Base-by-base conservation (phyloP, 176 grass and related monocot species). In the Oryza glaberrima region DNA sequence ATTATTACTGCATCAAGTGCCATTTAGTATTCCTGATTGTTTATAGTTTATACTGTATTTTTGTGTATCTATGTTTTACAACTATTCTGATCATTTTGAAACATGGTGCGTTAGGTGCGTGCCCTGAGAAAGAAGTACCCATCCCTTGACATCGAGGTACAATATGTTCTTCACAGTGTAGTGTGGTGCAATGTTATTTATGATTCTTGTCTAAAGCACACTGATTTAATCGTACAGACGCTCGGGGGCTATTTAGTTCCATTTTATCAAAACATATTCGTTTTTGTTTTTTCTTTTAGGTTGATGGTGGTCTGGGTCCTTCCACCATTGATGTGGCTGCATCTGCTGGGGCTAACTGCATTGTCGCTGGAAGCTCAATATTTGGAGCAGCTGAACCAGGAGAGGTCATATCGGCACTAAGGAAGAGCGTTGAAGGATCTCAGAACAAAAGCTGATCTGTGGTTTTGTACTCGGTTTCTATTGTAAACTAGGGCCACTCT, bases 341-440 rank as follows among this genome's bases (percentile, higher is more conserved):
- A 70, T 87, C 88, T 0, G 93, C 96, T 7, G 96, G 96, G 12
- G 96, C 96, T 76, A 99, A 99, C 65, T 95, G 91, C 78, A 96
- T 99, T n/a, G 96, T 99, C 8, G 96, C 96, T 15, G 96, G 96
- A 49, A 99, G 96, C 82, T 99, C 96, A 11, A 74, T 99, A 66
- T 99, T 99, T 82, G 88, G 91, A 22, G 91, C 87, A 17, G 11
- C 90, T 4, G 87, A 94, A 34, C 93, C 96, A 28, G 91, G 82
- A 30, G 46, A 88, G 67, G 91, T 94, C 68, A 99, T 99, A 81
- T 94, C 77, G 13, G 78, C 86, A 73, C 83, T 99, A 72, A 90
- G 94, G 45, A 94, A 87, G 85, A 96, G 94, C 28, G 86, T 99
- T 0, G 85, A 86, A 81, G 78, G 19, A 66, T 85, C 91, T 86